These are phyloP conservation scores for Albizia julibrissin DNA, from an alignment of 306 rosid species.

Conservation along the genomic window DNA sequence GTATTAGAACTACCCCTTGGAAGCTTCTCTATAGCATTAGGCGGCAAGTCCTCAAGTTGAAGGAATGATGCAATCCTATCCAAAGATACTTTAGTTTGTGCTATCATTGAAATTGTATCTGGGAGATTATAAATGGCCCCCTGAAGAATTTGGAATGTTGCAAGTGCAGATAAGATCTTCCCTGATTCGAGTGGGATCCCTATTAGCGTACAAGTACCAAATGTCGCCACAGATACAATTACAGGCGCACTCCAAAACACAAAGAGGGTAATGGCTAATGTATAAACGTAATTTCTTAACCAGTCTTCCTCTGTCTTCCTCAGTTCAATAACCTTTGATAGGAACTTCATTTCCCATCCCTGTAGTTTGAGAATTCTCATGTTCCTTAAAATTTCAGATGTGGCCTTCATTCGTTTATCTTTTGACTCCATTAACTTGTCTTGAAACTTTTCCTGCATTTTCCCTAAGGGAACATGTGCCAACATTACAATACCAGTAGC, in stretches of 20 bases:
- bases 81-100: slow-evolving; percentile 57
- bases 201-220: slow-evolving; percentile 46
- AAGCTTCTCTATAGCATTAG: slow-evolving; percentile 45
- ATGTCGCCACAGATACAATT: slow-evolving; percentile 52
- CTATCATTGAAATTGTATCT: slow-evolving; percentile 47
- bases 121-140: slow-evolving; percentile 52
- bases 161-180: slow-evolving; percentile 58
- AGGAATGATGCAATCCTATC: slow-evolving; percentile 57
- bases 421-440: slow-evolving; percentile 55
- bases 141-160: slow-evolving; percentile 55
- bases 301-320: slow-evolving; percentile 49
- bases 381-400: slow-evolving; percentile 59
- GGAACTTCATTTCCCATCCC: slow-evolving; percentile 74
- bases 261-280: slow-evolving; percentile 35
- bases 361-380: slow-evolving; percentile 67
- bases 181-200: slow-evolving; percentile 62
- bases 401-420: slow-evolving; percentile 58
- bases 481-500: slow-evolving; percentile 48
- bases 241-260: slow-evolving; percentile 55
- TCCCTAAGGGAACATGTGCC: slow-evolving; percentile 51
- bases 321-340: slow-evolving; percentile 41
- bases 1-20: slow-evolving; percentile 46
- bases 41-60: slow-evolving; percentile 46
- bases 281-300: slow-evolving; percentile 46
- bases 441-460: slow-evolving; percentile 47